phyloP scores from a whole-genome alignment of 176 grass and related monocot species.

The Elaeis guineensis region DNA sequence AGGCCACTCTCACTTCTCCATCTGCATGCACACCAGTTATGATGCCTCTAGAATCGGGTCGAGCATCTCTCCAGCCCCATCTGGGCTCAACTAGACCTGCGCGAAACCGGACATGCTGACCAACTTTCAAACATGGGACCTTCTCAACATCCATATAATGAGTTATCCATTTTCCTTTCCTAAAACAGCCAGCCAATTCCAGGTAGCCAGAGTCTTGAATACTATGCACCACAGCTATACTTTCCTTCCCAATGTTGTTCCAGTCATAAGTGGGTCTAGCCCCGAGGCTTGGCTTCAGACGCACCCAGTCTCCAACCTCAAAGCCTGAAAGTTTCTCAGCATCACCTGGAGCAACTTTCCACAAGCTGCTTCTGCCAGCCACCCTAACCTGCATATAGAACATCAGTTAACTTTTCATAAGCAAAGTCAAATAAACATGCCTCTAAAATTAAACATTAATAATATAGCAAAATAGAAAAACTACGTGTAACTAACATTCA shows the following conservation, averaged over 20 bases:
- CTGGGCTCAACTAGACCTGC: conserved; percentile 73
- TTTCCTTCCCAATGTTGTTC: conserved; percentile 86
- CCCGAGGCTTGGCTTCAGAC: conserved; percentile 59
- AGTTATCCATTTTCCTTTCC: conserved; percentile 87
- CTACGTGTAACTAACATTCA: conserved; percentile 47
- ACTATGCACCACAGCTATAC: conserved; percentile 84
- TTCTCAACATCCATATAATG: conserved; percentile 96
- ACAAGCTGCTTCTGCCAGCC: conserved; percentile 79
- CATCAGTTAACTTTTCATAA: background rate
- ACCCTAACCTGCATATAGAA: conserved; percentile 52
- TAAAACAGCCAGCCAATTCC: conserved; percentile 90
- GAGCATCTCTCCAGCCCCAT: conserved; percentile 96
- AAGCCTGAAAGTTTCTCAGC: conserved; percentile 94
- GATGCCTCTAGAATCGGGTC: conserved; percentile 88
- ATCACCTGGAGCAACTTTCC: conserved; percentile 99
- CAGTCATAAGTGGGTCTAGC: conserved; percentile 89
- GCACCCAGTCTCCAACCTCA: conserved; percentile 98
- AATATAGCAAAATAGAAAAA: no score
- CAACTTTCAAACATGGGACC: conserved; percentile 69
- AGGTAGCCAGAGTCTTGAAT: conserved; percentile 96
- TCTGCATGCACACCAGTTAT: conserved; percentile 88
- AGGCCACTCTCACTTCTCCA: conserved; percentile 80
- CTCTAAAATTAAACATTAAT: no score
- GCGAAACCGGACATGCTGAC: conserved; percentile 72
- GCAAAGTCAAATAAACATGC: no score